Conservation (phyloP, 1,139 yeast genomes). For the Zygoascus hellenicus region DNA sequence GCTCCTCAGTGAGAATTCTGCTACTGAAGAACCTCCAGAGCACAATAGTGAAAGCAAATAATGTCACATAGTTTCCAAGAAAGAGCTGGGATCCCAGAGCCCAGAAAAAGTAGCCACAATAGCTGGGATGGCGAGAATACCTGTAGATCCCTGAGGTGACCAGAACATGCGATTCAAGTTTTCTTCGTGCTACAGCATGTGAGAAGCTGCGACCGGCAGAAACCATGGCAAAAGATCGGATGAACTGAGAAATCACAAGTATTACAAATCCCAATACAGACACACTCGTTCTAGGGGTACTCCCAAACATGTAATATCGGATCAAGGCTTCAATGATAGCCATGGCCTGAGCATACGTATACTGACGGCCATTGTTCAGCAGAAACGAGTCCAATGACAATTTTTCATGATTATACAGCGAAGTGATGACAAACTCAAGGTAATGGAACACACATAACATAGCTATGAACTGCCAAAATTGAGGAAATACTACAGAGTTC, state of each 20-base stretch:
- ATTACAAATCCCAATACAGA: slow-evolving; percentile 44
- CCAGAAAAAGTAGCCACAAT: slow-evolving; percentile 92
- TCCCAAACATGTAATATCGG: slow-evolving; percentile 25
- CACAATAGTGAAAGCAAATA: slow-evolving; percentile 42
- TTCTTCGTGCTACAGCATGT: slow-evolving; percentile 61
- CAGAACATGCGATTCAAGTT: slow-evolving; percentile 51
- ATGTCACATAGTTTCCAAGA: slow-evolving; percentile 56
- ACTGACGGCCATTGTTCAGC: slow-evolving; percentile 60
- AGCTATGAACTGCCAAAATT: slow-evolving; percentile 46
- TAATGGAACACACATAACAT: slow-evolving; percentile 64
- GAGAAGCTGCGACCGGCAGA: slow-evolving; percentile 87
- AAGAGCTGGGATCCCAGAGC: slow-evolving; percentile 77
- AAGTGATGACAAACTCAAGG: slow-evolving; percentile 75
- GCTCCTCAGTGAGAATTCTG: slow-evolving; percentile 67
- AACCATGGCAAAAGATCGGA: slow-evolving; percentile 74
- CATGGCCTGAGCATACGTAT: slow-evolving; percentile 56
- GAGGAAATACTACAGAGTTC: slow-evolving; percentile 21
- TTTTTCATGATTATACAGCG: slow-evolving; percentile 59
- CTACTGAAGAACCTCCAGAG: slow-evolving; percentile 62
- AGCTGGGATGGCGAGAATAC: slow-evolving; percentile 76
- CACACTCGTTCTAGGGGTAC: slow-evolving; percentile 29
- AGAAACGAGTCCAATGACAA: slow-evolving; percentile 73
- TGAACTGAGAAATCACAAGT: slow-evolving; percentile 54
- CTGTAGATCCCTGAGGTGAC: slow-evolving; percentile 71
- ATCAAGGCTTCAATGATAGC: slow-evolving; percentile 45